Conservation (phyloP, 1,139 yeast species). For the Candida frijolesensis region DNA sequence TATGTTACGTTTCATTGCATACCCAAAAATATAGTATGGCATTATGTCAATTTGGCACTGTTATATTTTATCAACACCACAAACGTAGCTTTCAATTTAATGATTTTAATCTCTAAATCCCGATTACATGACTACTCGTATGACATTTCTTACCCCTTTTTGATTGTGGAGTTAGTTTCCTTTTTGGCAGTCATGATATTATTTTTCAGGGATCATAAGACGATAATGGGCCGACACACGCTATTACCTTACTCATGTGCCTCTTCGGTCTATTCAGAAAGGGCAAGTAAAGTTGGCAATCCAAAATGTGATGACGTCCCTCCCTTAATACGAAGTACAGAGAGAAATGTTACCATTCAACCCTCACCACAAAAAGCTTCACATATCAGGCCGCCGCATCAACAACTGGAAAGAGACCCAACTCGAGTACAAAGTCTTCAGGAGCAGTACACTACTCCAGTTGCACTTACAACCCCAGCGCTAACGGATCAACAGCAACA, state of each 20-base stretch:
- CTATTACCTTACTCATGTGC: slow-evolving; percentile 6
- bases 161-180: slow-evolving; percentile 13
- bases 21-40: slow-evolving; percentile 11
- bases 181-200: slow-evolving; percentile 9
- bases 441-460: slow-evolving; percentile 5
- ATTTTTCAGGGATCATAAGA: slow-evolving; percentile 11
- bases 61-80: slow-evolving; percentile 7
- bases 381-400: neutral
- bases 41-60: slow-evolving; percentile 10
- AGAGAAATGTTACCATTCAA: neutral
- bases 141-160: slow-evolving; percentile 6
- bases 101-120: slow-evolving; percentile 7
- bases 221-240: slow-evolving; percentile 6
- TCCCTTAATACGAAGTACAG: neutral
- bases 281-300: slow-evolving; percentile 1
- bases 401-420: neutral
- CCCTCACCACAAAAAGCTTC: neutral
- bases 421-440: slow-evolving; percentile 1
- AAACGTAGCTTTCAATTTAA: slow-evolving; percentile 5
- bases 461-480: slow-evolving; percentile 1
- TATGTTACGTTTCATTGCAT: slow-evolving; percentile 9
- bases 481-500: neutral
- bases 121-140: neutral
- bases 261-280: slow-evolving; percentile 15
- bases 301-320: neutral